Evolutionary conservation across 495 filamentous ascomycete species (phyloP).

Genomic region (Platismatia glauca): DNA sequence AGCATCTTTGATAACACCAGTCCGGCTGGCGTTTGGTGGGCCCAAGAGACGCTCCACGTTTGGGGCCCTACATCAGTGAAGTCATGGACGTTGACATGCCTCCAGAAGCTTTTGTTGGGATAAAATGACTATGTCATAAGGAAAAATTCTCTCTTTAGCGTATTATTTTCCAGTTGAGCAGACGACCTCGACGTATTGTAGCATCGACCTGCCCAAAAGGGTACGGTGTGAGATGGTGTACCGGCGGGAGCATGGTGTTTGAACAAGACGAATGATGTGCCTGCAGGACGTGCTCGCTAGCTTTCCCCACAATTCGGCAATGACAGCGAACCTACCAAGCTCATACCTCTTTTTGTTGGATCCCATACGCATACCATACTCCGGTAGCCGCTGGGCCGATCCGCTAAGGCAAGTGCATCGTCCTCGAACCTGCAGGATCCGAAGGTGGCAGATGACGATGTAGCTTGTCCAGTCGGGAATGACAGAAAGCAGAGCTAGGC

Average conservation of each 20-base stretch:
- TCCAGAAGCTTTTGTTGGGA: background rate
- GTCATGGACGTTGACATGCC: background rate
- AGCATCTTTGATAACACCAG: background rate
- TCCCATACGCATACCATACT: background rate
- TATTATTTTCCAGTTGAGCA: background rate
- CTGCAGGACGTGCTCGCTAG: background rate
- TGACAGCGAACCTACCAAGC: background rate
- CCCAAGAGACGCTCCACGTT: background rate
- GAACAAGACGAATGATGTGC: background rate
- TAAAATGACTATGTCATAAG: background rate
- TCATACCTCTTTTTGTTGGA: background rate
- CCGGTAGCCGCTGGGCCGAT: background rate
- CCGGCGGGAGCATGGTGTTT: background rate
- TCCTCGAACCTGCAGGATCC: background rate
- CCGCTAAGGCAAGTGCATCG: background rate
- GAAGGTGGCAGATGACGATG: background rate
- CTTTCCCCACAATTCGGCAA: constrained; percentile 1
- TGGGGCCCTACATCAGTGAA: background rate
- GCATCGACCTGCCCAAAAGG: background rate
- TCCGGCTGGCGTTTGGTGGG: background rate
- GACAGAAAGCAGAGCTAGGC: background rate
- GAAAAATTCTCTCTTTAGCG: background rate
- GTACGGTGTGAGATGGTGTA: background rate
- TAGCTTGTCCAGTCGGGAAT: background rate
- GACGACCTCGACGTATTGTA: background rate